Conservation (phyloP, 441 rosid species). For the Arabidopsis hybrid region DNA sequence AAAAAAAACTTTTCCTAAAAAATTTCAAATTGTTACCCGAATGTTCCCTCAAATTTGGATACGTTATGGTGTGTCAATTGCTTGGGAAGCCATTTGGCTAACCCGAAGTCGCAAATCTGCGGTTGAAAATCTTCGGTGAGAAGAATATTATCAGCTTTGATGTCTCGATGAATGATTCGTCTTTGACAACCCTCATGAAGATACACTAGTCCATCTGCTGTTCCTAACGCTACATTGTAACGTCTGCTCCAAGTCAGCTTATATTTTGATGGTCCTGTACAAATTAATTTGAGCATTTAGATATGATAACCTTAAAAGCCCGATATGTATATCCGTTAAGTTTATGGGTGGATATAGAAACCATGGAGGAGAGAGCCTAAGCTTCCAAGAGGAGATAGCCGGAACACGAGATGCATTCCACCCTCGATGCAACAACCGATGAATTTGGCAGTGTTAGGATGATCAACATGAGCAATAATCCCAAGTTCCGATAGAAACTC, state of each 20-base stretch:
- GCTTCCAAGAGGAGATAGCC: slow-evolving; percentile 81
- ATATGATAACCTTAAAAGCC: background rate
- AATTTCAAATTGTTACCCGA: slow-evolving; percentile 59
- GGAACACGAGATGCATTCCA: slow-evolving; percentile 84
- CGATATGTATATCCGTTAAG: background rate
- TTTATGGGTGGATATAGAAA: slow-evolving; percentile 35
- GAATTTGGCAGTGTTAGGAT: slow-evolving; percentile 87
- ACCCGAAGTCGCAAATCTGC: slow-evolving; percentile 95
- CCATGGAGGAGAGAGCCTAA: slow-evolving; percentile 84
- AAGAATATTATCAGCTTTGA: slow-evolving; percentile 91
- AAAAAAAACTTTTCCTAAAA: background rate
- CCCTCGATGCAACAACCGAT: slow-evolving; percentile 83
- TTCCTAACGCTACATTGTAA: slow-evolving; percentile 82
- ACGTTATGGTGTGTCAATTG: slow-evolving; percentile 87
- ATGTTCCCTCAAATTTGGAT: slow-evolving; percentile 92
- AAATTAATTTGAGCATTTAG: background rate
- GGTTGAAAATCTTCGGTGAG: slow-evolving; percentile 88
- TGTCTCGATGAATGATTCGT: slow-evolving; percentile 93
- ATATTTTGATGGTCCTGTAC: slow-evolving; percentile 59
- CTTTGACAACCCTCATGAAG: slow-evolving; percentile 85
- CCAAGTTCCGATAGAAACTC: slow-evolving; percentile 86
- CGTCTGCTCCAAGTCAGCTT: slow-evolving; percentile 80
- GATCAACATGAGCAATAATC: slow-evolving; percentile 83
- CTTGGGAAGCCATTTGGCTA: slow-evolving; percentile 93
- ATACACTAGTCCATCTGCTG: slow-evolving; percentile 80